Evolutionary conservation across 139 green algal genomes (phyloP).

Genomic region (Pseudopediastrum boryanum): DNA sequence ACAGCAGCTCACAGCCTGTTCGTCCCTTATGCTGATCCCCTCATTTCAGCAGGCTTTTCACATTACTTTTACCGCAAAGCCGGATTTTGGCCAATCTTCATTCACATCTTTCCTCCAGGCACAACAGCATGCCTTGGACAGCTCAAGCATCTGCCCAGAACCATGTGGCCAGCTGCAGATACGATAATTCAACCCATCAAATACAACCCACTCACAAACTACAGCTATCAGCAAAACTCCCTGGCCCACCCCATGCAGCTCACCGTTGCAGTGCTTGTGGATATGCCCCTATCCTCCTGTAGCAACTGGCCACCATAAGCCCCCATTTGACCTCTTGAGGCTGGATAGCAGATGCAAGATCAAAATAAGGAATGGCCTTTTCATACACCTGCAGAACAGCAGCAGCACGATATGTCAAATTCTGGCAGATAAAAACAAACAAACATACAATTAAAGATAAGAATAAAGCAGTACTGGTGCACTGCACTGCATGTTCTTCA

Average conservation of each 20-base stretch:
- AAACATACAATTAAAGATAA: no score
- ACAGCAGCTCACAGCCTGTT: no score
- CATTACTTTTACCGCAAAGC: no score
- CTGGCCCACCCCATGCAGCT: neutral
- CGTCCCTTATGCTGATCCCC: no score
- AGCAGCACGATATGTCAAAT: neutral
- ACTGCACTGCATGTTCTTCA: no score
- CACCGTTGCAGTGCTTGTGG: slow-evolving; percentile 17
- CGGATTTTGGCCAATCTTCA: no score
- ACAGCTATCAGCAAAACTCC: neutral
- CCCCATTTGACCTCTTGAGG: slow-evolving; percentile 89
- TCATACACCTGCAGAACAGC: slow-evolving; percentile 65
- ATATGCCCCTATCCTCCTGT: slow-evolving; percentile 66
- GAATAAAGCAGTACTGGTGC: no score
- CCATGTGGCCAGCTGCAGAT: neutral
- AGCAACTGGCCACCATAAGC: slow-evolving; percentile 79
- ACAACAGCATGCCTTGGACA: neutral
- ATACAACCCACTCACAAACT: neutral
- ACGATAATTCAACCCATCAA: neutral
- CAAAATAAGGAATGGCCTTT: slow-evolving; percentile 82
- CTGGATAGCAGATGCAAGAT: slow-evolving; percentile 80
- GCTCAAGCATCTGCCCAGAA: neutral
- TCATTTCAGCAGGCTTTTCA: no score
- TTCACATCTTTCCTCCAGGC: neutral
- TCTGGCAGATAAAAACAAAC: no score